Evolutionary conservation across 345 rosid species (phyloP).

Genomic region (Eutrema japonicum): DNA sequence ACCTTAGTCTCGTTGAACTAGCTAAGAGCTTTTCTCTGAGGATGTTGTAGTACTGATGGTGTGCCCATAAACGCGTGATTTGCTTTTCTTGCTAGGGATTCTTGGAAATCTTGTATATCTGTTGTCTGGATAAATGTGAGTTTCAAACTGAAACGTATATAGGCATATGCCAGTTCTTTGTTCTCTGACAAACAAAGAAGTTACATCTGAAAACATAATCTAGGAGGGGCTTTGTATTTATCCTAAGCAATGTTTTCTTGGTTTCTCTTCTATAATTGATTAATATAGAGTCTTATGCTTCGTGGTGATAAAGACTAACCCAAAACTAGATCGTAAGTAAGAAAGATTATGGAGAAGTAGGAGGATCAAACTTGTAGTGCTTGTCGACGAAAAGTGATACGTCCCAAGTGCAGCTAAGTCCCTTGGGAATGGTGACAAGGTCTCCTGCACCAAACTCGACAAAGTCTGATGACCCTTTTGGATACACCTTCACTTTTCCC

Average conservation of each 20-base stretch:
- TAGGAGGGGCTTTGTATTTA: slow-evolving; percentile 26
- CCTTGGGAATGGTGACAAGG: slow-evolving; percentile 85
- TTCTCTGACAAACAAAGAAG: slow-evolving; percentile 26
- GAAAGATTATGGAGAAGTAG: slow-evolving; percentile 36
- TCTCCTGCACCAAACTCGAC: slow-evolving; percentile 97
- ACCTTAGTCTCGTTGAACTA: slow-evolving; percentile 24
- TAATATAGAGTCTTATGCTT: slow-evolving; percentile 33
- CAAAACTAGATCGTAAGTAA: slow-evolving; percentile 26
- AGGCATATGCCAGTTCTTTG: slow-evolving; percentile 15
- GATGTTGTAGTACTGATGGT: slow-evolving; percentile 5
- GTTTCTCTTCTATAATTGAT: slow-evolving; percentile 18
- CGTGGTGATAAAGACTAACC: slow-evolving; percentile 39
- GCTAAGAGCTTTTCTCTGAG: slow-evolving; percentile 22
- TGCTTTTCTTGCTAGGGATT: slow-evolving; percentile 4
- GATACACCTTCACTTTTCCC: slow-evolving; percentile 82
- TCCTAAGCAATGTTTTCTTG: slow-evolving; percentile 23
- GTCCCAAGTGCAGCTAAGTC: slow-evolving; percentile 97
- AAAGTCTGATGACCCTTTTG: slow-evolving; percentile 55
- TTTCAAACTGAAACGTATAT: background rate
- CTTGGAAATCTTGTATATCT: slow-evolving; percentile 6
- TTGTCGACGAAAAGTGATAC: slow-evolving; percentile 83
- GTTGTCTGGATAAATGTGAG: slow-evolving; percentile 20
- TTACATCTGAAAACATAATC: slow-evolving; percentile 29
- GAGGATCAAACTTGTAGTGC: slow-evolving; percentile 83
- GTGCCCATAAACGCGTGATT: slow-evolving; percentile 6